Base-by-base conservation (phyloP, 768 basidiomycete genomes). In the Tricholoma hemisulphureum region DNA sequence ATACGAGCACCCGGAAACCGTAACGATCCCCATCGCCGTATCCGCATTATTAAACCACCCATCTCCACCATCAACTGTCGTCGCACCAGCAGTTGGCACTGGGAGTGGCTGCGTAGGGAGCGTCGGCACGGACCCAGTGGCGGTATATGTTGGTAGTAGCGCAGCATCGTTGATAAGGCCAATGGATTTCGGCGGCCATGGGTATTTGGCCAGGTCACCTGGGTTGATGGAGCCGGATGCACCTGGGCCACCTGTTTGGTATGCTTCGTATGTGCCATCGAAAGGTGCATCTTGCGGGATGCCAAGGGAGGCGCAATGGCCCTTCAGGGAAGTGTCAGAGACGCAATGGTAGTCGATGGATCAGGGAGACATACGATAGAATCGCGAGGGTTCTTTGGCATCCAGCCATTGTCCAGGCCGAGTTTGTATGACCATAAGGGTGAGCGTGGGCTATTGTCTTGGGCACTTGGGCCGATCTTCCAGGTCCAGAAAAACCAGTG, bases 91-190 rank as follows among this genome's bases (percentile, higher is more conserved):
- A 1, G 83, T 80, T 2, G 48, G 21, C 72, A 83, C n/a, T n/a
- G n/a, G n/a, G n/a, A n/a, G n/a, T n/a, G n/a, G n/a, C n/a, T n/a
- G n/a, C n/a, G n/a, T n/a, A n/a, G n/a, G n/a, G n/a, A n/a, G n/a
- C 80, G 86, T 87, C 58, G 80, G 74, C 45, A 85, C 71, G 2
- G 81, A 63, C 11, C 79, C 83, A 4, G 86, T 88, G 26, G 77
- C 76, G 5, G 87, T 89, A 66, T 88, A 89, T 32, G 84, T 84
- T 7, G 87, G 86, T 24, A 89, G 65, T n/a, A 76, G 57, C 6
- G 26, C 48, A 8, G 48, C 20, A 8, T 18, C 48, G 87, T 85
- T 69, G 20, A 76, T 73, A 57, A 69, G 50, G 21, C 75, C 75
- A 56, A 87, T 76, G 21, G 75, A 67, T 14, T 80, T 63, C 7